Percentiles rank a stretch among this genome's conserved stretches.
Conservation (phyloP, 208 protist genomes). For the Leishmania arabica region DNA sequence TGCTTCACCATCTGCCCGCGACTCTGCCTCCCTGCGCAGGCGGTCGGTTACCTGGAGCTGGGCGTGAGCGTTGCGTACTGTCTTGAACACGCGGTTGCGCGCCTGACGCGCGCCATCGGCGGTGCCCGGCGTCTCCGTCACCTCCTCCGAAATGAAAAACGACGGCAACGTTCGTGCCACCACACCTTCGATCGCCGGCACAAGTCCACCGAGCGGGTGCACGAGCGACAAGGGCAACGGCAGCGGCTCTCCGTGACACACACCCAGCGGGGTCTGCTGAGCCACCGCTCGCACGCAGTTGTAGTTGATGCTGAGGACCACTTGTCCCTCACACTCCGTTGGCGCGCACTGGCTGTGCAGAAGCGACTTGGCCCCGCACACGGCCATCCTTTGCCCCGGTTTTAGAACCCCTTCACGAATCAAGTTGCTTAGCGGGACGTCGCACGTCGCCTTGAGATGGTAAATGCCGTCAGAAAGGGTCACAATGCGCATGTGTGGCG, state of each 20-base stretch:
- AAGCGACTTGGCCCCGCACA: conserved; percentile 69
- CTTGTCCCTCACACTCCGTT: conserved; percentile 52
- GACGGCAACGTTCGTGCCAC: conserved; percentile 72
- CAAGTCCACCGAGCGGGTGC: conserved; percentile 68
- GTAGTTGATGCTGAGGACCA: conserved; percentile 69
- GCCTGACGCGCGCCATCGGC: conserved; percentile 13
- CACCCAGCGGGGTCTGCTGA: conserved; percentile 45
- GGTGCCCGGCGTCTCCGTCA: not conserved
- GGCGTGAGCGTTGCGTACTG: conserved; percentile 48
- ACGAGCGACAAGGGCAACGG: conserved; percentile 49
- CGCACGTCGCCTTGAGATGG: conserved; percentile 59
- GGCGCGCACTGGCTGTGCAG: conserved; percentile 45
- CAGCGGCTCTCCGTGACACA: conserved; percentile 49
- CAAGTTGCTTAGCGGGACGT: conserved; percentile 75
- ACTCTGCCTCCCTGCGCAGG: conserved; percentile 11
- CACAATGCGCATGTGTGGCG: conserved; percentile 62
- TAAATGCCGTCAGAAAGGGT: conserved; percentile 79
- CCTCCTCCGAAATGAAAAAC: conserved; percentile 55
- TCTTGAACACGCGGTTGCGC: conserved; percentile 15
- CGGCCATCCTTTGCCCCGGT: conserved; percentile 55
- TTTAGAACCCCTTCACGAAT: conserved; percentile 58
- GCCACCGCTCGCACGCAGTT: conserved; percentile 75
- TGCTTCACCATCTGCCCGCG: not conserved
- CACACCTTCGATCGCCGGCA: conserved; percentile 70
- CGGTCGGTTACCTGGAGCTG: conserved; percentile 45